These are phyloP conservation scores for Ceratocystis cubensis DNA, from an alignment of 2,329 filamentous ascomycete species.

Conservation along the genomic window DNA sequence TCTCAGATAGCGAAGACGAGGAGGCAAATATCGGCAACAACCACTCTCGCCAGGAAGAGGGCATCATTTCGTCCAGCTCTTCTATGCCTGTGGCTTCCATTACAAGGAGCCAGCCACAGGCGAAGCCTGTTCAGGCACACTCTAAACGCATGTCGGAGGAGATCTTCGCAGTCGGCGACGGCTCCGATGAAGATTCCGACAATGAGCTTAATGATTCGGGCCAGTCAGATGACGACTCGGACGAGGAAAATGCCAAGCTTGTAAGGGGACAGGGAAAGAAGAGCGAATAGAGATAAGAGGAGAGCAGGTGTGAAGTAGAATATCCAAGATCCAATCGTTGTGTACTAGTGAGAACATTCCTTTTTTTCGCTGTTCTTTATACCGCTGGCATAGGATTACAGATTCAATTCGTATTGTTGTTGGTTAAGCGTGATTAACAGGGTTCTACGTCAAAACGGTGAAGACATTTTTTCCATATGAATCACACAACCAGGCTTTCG, in stretches of 20 bases:
- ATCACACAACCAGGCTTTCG: too few relatives aligned
- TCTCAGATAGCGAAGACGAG: slow-evolving; percentile 44
- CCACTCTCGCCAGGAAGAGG: slow-evolving; percentile 14
- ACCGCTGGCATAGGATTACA: too few relatives aligned
- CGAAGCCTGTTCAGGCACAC: slow-evolving; percentile 24
- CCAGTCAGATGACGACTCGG: slow-evolving; percentile 24
- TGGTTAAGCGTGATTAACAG: too few relatives aligned
- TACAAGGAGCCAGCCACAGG: slow-evolving; percentile 20
- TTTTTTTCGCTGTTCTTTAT: not conserved
- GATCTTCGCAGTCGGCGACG: slow-evolving; percentile 84
- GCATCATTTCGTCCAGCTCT: slow-evolving; percentile 16
- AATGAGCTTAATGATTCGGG: slow-evolving; percentile 1
- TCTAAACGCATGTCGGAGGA: slow-evolving; percentile 58
- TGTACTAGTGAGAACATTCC: not conserved
- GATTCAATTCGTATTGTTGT: too few relatives aligned
- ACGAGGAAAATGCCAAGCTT: slow-evolving; percentile 46
- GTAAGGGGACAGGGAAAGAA: slow-evolving; percentile 32
- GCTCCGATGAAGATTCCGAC: slow-evolving; percentile 17
- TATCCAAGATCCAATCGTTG: not conserved
- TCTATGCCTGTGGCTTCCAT: slow-evolving; percentile 14
- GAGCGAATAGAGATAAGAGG: slow-evolving; percentile 7
- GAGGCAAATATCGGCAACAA: slow-evolving; percentile 27
- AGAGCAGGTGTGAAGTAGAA: not conserved
- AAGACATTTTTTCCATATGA: too few relatives aligned
- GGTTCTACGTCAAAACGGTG: too few relatives aligned